Conservation (phyloP, 352 stramenopile genomes). For the Pythium pyrilobum region DNA sequence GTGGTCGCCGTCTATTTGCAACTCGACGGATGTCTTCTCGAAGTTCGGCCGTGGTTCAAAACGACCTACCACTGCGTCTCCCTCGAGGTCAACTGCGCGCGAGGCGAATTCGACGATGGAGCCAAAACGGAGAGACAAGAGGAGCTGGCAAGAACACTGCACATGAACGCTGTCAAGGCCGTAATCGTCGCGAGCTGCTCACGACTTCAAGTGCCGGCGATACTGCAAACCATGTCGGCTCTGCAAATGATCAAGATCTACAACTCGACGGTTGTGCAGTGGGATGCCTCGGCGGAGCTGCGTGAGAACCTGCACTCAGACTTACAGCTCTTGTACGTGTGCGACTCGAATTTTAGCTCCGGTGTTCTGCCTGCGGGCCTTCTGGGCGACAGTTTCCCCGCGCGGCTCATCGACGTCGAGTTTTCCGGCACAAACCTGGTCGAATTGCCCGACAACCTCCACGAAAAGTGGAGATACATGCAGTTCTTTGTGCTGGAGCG, state of each 20-base stretch:
- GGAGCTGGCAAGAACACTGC: background rate
- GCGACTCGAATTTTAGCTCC: slow-evolving; percentile 1
- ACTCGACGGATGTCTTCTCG: slow-evolving; percentile 2
- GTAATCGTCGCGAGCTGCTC: slow-evolving; percentile 19
- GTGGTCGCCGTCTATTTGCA: background rate
- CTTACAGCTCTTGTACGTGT: slow-evolving; percentile 11
- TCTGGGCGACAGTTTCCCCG: background rate
- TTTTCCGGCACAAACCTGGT: slow-evolving; percentile 13
- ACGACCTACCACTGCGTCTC: slow-evolving; percentile 1
- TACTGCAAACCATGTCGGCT: background rate
- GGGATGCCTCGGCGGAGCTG: slow-evolving; percentile 8
- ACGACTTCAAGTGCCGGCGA: slow-evolving; percentile 8
- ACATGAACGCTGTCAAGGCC: background rate
- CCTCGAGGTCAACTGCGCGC: slow-evolving; percentile 17
- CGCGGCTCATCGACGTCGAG: slow-evolving; percentile 3
- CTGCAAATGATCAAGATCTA: slow-evolving; percentile 15
- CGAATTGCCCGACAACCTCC: background rate
- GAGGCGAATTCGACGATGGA: background rate
- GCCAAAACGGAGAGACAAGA: background rate
- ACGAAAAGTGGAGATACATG: slow-evolving; percentile 1
- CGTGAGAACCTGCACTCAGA: background rate
- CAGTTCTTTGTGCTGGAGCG: slow-evolving; percentile 14
- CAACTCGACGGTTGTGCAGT: slow-evolving; percentile 23
- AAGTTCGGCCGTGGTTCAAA: slow-evolving; percentile 18
- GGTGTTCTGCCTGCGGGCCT: slow-evolving; percentile 1